Conservation (phyloP, 202 grass and related monocot genomes). For the Panicum virgatum region DNA sequence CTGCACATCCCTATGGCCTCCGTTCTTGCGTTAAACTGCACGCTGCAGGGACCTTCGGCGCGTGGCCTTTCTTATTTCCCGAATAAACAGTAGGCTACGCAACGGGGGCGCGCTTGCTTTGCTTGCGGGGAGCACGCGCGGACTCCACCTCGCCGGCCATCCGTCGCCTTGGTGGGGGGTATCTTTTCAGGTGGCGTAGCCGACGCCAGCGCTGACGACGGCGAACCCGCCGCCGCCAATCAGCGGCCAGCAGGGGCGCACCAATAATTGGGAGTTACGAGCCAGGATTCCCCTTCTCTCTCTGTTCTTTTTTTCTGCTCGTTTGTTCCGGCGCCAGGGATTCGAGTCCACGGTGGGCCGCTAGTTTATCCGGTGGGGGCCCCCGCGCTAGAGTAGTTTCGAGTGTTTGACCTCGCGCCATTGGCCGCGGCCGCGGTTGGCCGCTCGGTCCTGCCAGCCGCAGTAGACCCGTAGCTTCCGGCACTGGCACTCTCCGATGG, state of each 20-base stretch:
- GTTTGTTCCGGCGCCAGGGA: neutral
- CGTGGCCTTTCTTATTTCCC: neutral
- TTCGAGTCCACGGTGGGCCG: conserved; percentile 22
- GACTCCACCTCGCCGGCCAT: neutral
- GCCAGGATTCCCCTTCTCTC: neutral
- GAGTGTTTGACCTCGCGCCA: conserved; percentile 19
- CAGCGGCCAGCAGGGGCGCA: too few species aligned
- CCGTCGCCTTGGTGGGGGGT: neutral
- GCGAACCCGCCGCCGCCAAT: too few species aligned
- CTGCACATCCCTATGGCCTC: too few species aligned
- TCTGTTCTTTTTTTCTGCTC: neutral
- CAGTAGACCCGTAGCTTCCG: neutral
- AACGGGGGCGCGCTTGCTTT: neutral
- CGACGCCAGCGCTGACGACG: neutral
- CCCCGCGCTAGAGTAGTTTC: neutral
- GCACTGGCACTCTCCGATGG: neutral
- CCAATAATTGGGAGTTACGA: conserved; percentile 32
- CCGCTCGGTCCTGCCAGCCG: neutral
- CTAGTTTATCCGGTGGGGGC: neutral
- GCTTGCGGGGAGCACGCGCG: neutral
- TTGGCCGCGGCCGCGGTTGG: neutral
- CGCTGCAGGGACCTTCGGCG: too few species aligned
- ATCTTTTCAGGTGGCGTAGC: neutral
- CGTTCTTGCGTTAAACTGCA: too few species aligned
- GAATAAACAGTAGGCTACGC: neutral